Percentiles rank a stretch among this genome's conserved stretches.
phyloP scores from a whole-genome alignment of 2,329 filamentous ascomycete genomes.

The Calonectria pteridis region DNA sequence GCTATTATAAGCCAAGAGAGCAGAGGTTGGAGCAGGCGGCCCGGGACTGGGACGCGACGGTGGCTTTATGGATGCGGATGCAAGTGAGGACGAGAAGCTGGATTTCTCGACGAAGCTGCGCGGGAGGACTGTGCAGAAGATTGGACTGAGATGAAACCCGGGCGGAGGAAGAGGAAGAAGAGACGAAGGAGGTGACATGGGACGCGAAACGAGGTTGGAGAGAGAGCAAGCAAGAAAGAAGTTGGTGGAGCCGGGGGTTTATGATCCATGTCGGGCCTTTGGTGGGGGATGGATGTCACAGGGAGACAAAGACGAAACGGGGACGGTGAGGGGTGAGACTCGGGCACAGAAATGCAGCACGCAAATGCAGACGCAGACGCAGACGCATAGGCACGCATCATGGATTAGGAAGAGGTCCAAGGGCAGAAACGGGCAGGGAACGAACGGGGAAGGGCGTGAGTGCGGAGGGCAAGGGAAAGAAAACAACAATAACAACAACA shows the following conservation, averaged over 20 bases:
- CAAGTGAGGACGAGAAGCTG: background rate
- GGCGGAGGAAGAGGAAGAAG: constrained; percentile 17
- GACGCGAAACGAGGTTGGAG: constrained; percentile 35
- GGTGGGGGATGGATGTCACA: constrained; percentile 34
- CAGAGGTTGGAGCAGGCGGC: constrained; percentile 1
- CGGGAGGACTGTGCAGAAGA: constrained; percentile 6
- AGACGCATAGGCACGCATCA: constrained; percentile 13
- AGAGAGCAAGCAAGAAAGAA: background rate
- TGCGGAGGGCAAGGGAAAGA: background rate
- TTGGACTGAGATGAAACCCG: constrained; percentile 7
- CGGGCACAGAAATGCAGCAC: constrained; percentile 15
- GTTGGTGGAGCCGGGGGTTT: constrained; percentile 43
- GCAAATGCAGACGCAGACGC: constrained; percentile 29
- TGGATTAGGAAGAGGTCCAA: constrained; percentile 18
- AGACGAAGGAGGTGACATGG: constrained; percentile 25
- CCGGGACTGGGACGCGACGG: constrained; percentile 6
- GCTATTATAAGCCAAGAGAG: background rate
- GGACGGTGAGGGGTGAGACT: constrained; percentile 40
- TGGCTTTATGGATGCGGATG: background rate
- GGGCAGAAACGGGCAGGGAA: background rate
- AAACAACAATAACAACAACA: background rate
- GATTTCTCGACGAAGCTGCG: background rate
- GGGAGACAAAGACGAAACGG: constrained; percentile 34
- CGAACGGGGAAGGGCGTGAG: background rate
- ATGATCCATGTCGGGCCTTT: constrained; percentile 36